phyloP scores from a whole-genome alignment of 1,139 yeast genomes.

The Magnusiomyces suaveolens region DNA sequence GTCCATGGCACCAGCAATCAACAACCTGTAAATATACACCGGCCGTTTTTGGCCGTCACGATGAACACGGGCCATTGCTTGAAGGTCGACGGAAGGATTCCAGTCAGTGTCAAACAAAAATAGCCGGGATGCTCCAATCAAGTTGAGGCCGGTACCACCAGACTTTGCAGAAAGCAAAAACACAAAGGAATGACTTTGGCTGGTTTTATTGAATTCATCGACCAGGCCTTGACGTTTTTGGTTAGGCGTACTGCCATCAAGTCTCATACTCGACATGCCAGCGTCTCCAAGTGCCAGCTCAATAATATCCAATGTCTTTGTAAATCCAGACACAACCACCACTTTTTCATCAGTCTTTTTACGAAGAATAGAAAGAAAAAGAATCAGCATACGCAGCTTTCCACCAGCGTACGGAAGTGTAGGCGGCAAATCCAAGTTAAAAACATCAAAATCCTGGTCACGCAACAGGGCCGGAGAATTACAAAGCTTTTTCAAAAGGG shows the following conservation, averaged over 20 bases:
- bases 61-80: slow-evolving; percentile 93
- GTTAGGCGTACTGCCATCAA: slow-evolving; percentile 80
- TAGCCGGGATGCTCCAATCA: slow-evolving; percentile 82
- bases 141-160: slow-evolving; percentile 89
- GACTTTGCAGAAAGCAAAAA: slow-evolving; percentile 81
- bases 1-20: slow-evolving; percentile 73
- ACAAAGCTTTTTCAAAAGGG: slow-evolving; percentile 69
- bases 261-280: slow-evolving; percentile 35
- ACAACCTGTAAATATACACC: slow-evolving; percentile 71
- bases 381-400: slow-evolving; percentile 30
- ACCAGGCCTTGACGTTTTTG: slow-evolving; percentile 58
- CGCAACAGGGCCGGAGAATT: slow-evolving; percentile 63
- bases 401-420: slow-evolving; percentile 24
- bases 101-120: slow-evolving; percentile 83
- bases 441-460: slow-evolving; percentile 21
- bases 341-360: slow-evolving; percentile 52
- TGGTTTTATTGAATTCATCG: slow-evolving; percentile 51
- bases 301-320: slow-evolving; percentile 74
- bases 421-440: slow-evolving; percentile 11
- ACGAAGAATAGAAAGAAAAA: slow-evolving; percentile 26
- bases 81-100: slow-evolving; percentile 90
- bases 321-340: slow-evolving; percentile 80
- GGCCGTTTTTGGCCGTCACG: slow-evolving; percentile 83
- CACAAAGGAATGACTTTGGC: slow-evolving; percentile 41
- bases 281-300: slow-evolving; percentile 44